These are phyloP conservation scores for Lotus japonicus DNA, from an alignment of 306 rosid species.

Conservation along the genomic window DNA sequence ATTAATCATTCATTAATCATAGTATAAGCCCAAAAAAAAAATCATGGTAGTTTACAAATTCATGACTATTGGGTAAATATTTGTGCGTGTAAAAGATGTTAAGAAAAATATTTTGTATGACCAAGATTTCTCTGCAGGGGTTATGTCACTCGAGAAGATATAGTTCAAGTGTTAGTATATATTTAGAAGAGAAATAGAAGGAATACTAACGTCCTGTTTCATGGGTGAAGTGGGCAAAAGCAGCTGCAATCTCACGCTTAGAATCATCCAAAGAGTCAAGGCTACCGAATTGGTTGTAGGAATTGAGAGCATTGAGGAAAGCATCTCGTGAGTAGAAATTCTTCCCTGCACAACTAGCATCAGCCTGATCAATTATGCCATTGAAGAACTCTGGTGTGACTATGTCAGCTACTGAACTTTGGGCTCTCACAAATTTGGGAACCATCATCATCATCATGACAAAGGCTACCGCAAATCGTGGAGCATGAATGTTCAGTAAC, in stretches of 20 bases:
- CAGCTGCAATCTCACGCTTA: constrained; percentile 78
- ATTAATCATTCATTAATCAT: background rate
- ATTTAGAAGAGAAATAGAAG: background rate
- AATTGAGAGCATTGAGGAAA: constrained; percentile 47
- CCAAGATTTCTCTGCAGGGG: too few relatives aligned
- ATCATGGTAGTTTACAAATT: too few relatives aligned
- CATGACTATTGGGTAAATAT: too few relatives aligned
- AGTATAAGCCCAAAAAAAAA: too few relatives aligned
- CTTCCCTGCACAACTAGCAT: constrained; percentile 46
- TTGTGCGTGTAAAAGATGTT: too few relatives aligned
- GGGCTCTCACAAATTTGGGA: background rate
- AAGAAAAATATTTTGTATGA: too few relatives aligned
- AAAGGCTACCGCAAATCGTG: background rate
- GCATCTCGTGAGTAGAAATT: constrained; percentile 45
- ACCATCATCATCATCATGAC: background rate
- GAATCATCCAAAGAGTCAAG: constrained; percentile 43
- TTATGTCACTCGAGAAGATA: too few relatives aligned
- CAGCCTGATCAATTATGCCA: constrained; percentile 44
- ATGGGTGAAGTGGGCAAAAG: constrained; percentile 76
- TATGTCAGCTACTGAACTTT: constrained; percentile 40
- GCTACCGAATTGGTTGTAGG: constrained; percentile 41
- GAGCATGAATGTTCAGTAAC: background rate
- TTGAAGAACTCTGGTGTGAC: constrained; percentile 50
- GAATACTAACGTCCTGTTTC: constrained; percentile 65
- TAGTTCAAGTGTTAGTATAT: too few relatives aligned